phyloP scores from a whole-genome alignment of 106 monocot species.

The Posidonia australis region DNA sequence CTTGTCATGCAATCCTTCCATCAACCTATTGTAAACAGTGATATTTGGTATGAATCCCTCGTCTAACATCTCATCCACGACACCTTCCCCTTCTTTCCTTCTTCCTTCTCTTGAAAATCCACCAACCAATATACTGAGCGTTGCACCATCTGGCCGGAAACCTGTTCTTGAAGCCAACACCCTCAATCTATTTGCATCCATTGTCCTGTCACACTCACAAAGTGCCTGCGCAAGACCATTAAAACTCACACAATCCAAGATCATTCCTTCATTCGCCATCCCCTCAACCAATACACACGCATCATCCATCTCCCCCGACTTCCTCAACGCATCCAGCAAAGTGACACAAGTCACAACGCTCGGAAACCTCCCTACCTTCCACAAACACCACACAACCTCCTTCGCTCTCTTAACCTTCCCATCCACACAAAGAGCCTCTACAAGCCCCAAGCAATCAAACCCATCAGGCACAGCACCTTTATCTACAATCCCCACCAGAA shows the following conservation, averaged over 20 bases:
- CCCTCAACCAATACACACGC: slow-evolving; percentile 32
- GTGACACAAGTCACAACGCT: slow-evolving; percentile 38
- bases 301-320: slow-evolving; percentile 34
- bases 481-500: slow-evolving; percentile 37
- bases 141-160: slow-evolving; percentile 41
- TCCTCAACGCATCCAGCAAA: slow-evolving; percentile 54
- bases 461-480: slow-evolving; percentile 40
- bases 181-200: slow-evolving; percentile 45
- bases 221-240: slow-evolving; percentile 57
- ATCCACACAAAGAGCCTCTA: slow-evolving; percentile 33
- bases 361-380: slow-evolving; percentile 25
- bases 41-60: slow-evolving; percentile 60
- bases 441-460: slow-evolving; percentile 50
- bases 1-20: slow-evolving; percentile 26
- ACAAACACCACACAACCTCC: slow-evolving; percentile 34
- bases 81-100: slow-evolving; percentile 44
- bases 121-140: slow-evolving; percentile 36
- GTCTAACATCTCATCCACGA: slow-evolving; percentile 91
- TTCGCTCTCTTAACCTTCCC: slow-evolving; percentile 31
- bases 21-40: slow-evolving; percentile 55
- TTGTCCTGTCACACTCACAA: slow-evolving; percentile 42
- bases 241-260: slow-evolving; percentile 53
- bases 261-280: slow-evolving; percentile 43
- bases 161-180: slow-evolving; percentile 31
- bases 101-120: slow-evolving; percentile 73